Evolutionary conservation across 164 flowering plant genomes (phyloP), one percentile per base, ranked within the genome.

Genomic region (Berberis vulgaris): DNA sequence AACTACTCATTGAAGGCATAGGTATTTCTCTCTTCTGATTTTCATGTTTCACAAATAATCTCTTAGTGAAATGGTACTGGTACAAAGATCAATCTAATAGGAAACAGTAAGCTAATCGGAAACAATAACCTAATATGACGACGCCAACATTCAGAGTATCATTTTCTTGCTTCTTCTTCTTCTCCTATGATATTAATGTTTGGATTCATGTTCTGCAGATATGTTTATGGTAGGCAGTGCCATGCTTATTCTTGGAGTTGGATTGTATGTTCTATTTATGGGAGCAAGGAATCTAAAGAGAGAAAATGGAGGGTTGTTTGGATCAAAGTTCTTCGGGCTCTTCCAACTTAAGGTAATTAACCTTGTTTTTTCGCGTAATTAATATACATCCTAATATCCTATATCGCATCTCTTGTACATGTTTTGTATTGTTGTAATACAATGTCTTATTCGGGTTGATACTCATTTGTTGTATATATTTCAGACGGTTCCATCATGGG

Each of bases 221-320:
- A 76, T 82, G 85, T 89, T 81, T 73, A 74, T 89, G 45, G 71
- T 88, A n/a, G 97, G 96, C 69, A 83, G 87, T 12, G 90, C 90
- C 45, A 72, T 89, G 89, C 81, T 88, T 62, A 62, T 74, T 0
- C 86, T 89, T 62, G 94, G 91, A 9, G 67, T 77, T 70, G 83
- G 93, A 10, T 65, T 89, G 54, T 78, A 88, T 62, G 74, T 59
- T 55, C 72, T 84, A 79, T 92, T 92, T 64, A 82, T 89, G 59
- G 80, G 84, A 56, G 52, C 85, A 52, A 75, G 72, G 57, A 66
- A 57, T 41, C 41, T 70, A 52, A 78, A 69, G 12, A n/a, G 46
- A 66, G 74, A 63, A 40, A 66, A 74, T 46, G 70, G 57, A 2
- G 54, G 63, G 43, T 11, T 60, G 67, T 71, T 72, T 2, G 62